These are phyloP conservation scores for Aechmea fasciata DNA, from an alignment of 176 grass and related monocot species.

Conservation along the genomic window DNA sequence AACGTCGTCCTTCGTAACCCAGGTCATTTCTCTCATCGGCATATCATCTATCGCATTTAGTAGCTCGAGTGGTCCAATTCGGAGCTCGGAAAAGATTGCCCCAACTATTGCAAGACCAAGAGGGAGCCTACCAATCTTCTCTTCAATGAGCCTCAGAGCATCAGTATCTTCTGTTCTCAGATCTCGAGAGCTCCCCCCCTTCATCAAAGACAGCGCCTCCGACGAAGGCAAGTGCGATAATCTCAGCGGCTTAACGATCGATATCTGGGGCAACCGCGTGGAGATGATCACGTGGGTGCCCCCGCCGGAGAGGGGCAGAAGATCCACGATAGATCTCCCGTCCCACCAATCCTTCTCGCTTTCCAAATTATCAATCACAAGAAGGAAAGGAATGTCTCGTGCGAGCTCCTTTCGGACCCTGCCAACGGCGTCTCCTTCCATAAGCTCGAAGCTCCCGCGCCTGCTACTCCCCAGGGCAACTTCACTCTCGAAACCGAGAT, in stretches of 20 bases:
- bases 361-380: constrained; percentile 64
- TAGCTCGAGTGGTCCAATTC: constrained; percentile 18
- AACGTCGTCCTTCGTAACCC: constrained; percentile 6
- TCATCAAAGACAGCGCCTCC: constrained; percentile 40
- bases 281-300: constrained; percentile 41
- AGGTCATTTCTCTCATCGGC: constrained; percentile 20
- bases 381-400: constrained; percentile 44
- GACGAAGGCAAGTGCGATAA: constrained; percentile 17
- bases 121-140: constrained; percentile 19
- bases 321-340: constrained; percentile 21
- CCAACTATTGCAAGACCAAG: constrained; percentile 41
- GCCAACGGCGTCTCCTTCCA: constrained; percentile 39
- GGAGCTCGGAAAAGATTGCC: constrained; percentile 22
- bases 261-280: constrained; percentile 25
- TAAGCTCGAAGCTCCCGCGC: constrained; percentile 13
- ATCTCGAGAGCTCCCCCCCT: constrained; percentile 19
- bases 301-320: constrained; percentile 27
- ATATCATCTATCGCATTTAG: constrained; percentile 15
- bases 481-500: constrained; percentile 11
- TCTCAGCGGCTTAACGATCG: constrained; percentile 17
- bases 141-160: constrained; percentile 23
- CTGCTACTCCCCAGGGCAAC: background rate
- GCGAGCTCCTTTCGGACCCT: constrained; percentile 49
- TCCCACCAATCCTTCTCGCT: constrained; percentile 65
- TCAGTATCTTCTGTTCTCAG: constrained; percentile 10